Base-by-base conservation (phyloP, 73 alveolate species). In the Effrenium voratum region DNA sequence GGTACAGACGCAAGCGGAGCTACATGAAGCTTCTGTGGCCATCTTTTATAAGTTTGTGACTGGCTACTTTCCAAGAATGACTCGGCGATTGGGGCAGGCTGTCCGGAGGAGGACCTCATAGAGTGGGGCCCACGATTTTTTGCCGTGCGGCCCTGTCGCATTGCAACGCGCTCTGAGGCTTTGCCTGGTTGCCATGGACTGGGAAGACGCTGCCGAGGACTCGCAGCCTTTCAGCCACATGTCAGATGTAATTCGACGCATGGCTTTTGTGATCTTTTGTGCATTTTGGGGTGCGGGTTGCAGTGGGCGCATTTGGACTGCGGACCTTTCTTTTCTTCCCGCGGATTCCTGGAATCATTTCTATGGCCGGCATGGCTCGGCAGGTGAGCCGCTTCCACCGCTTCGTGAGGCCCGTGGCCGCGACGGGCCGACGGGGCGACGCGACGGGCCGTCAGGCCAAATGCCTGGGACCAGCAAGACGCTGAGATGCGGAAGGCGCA, bases 351-450 rank as follows among this genome's bases (percentile, higher is more conserved):
- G n/a, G n/a, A n/a, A n/a, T n/a, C n/a, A n/a, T n/a, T 22, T 24
- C 38, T 47, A 32, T 40, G 32, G 45, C 38, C 36, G 13, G 16
- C 75, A 24, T 47, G 12, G n/a, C 28, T 8, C 76, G n/a, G 36
- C 59, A 90, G 97, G 79, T 90, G 76, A 90, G 97, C 97, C 97
- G 97, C 73, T 90, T 90, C 60, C 97, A 90, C 49, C 97, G 97
- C 41, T 90, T 90, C 88, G 66, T 90, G 44, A 44, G 97, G 95
- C 93, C 15, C 38, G 52, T 26, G 60, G 16, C 19, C 52, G 55
- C 4, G 36, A 34, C 47, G 94, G 15, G 8, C 41, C 41, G 60
- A 41, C 16, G 60, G 19, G 26, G 8, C 19, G 8, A 59, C 60
- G 5, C 60, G 40, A 16, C 30, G 16, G 79, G 40, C n/a, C 34